Base-by-base conservation (phyloP, 1,284 basidiomycete genomes). In the Phylloboletellus chloephorus region DNA sequence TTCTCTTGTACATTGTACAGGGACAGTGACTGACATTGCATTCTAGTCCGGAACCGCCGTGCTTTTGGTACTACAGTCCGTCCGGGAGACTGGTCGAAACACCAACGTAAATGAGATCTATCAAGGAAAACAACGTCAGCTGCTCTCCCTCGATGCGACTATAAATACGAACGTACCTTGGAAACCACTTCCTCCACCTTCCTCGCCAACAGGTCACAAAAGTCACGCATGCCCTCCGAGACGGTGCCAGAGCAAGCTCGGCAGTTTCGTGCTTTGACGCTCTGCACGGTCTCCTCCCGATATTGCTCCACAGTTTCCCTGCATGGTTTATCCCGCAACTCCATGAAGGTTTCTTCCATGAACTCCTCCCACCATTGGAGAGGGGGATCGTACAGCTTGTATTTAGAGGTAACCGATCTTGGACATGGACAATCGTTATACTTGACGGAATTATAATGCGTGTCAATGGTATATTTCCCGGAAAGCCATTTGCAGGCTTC, bases 161-260 rank as follows among this genome's bases (percentile, higher is more conserved):
- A n/a, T n/a, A n/a, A n/a, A n/a, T n/a, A n/a, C n/a, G n/a, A n/a
- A n/a, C n/a, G n/a, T 20, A 46, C 56, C 30, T 37, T 25, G 25
- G 44, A 39, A 16, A 50, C 45, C 0, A 4, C 5, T 10, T 48
- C 38, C 1, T 58, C 56, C 16, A 58, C 23, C 37, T 53, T 55
- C 1, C 28, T 16, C 8, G 20, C 34, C 5, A 53, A 25, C 4
- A 57, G 15, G 3, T 39, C 32, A 5, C 22, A 26, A 30, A 56
- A 37, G 23, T 57, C 51, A 11, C 31, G 41, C 53, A 57, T 53
- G 10, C 33, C 30, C 12, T 35, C 37, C 3, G 39, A 11, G 25
- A 58, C 16, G 5, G 0, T 17, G 2, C 30, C 13, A 3, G 41
- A 31, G 15, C 53, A 54, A 8, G 8, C 1, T 17, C 0, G 0